Conservation (phyloP, 1,284 basidiomycete genomes). For the Pterulicium gracile region DNA sequence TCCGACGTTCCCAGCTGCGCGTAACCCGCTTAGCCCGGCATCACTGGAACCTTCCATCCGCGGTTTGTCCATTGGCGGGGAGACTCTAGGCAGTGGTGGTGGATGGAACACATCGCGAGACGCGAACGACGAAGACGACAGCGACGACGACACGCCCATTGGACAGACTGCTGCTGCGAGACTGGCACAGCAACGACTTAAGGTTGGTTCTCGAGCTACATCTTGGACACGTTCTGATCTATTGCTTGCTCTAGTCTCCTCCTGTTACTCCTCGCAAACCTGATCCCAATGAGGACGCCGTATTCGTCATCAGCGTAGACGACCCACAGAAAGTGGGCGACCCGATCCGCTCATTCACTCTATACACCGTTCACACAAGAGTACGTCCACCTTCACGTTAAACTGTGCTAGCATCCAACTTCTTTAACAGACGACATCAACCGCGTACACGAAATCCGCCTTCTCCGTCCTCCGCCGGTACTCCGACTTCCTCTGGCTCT, state of each 20-base stretch:
- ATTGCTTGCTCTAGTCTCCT: not conserved
- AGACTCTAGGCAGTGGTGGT: not conserved
- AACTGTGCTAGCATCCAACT: constrained; percentile 8
- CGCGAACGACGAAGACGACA: constrained; percentile 31
- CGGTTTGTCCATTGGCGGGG: not conserved
- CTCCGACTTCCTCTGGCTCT: constrained; percentile 96
- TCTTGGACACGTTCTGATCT: not conserved
- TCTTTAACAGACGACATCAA: constrained; percentile 62
- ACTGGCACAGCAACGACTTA: constrained; percentile 6
- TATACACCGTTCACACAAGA: constrained; percentile 88
- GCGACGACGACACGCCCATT: constrained; percentile 67
- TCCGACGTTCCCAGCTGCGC: not conserved
- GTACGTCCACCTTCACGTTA: constrained; percentile 27
- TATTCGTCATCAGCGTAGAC: constrained; percentile 77
- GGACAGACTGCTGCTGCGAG: constrained; percentile 36
- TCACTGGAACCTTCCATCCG: not conserved
- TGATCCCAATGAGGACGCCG: constrained; percentile 32
- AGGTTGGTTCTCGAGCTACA: constrained; percentile 5
- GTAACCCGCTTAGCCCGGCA: not conserved
- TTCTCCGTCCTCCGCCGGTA: constrained; percentile 93
- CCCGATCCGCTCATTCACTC: constrained; percentile 83
- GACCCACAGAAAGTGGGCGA: constrained; percentile 93
- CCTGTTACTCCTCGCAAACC: not conserved
- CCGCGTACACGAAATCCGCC: constrained; percentile 66
- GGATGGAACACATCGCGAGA: not conserved